Percentiles rank a stretch among this genome's conserved stretches.
Evolutionary conservation across 2,329 filamentous ascomycete genomes (phyloP).

Genomic region (Falciphora oryzae): DNA sequence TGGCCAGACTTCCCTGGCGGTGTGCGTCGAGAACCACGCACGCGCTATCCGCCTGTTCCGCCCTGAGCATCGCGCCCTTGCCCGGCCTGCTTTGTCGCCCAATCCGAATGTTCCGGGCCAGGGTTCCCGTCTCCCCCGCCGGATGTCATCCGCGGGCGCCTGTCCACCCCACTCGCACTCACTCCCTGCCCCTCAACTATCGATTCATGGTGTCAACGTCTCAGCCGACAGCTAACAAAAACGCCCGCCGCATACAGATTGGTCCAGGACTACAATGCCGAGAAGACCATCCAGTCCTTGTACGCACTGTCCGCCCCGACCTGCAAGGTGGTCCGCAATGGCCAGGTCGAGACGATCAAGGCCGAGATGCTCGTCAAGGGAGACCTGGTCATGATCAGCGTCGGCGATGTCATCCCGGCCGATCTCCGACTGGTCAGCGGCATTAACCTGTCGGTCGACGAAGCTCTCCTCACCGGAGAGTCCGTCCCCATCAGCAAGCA

Average conservation of each 20-base stretch:
- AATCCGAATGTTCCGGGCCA: too few species aligned
- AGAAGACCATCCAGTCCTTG: constrained; percentile 56
- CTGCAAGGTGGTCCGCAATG: constrained; percentile 52
- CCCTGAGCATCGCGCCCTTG: too few species aligned
- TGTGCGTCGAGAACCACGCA: too few species aligned
- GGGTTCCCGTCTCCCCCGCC: too few species aligned
- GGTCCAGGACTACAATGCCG: constrained; percentile 55
- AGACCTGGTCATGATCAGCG: constrained; percentile 56
- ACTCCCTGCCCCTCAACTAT: background rate
- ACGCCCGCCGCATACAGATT: constrained; percentile 32
- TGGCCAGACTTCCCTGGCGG: too few species aligned
- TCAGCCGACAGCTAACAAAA: background rate
- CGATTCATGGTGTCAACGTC: constrained; percentile 1
- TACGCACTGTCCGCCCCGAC: constrained; percentile 53
- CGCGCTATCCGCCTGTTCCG: too few species aligned
- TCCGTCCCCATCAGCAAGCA: constrained; percentile 64
- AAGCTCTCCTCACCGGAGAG: constrained; percentile 69
- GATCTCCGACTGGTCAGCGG: constrained; percentile 52
- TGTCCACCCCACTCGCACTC: background rate
- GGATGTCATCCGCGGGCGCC: too few species aligned
- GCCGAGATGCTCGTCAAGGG: constrained; percentile 57
- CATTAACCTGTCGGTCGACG: constrained; percentile 72
- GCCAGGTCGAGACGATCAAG: constrained; percentile 44
- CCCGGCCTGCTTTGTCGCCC: too few species aligned
- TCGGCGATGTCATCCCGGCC: constrained; percentile 64